Evolutionary conservation across 306 rosid genomes (phyloP), one percentile per base, ranked within the genome.

Genomic region (Styphnolobium japonicum): DNA sequence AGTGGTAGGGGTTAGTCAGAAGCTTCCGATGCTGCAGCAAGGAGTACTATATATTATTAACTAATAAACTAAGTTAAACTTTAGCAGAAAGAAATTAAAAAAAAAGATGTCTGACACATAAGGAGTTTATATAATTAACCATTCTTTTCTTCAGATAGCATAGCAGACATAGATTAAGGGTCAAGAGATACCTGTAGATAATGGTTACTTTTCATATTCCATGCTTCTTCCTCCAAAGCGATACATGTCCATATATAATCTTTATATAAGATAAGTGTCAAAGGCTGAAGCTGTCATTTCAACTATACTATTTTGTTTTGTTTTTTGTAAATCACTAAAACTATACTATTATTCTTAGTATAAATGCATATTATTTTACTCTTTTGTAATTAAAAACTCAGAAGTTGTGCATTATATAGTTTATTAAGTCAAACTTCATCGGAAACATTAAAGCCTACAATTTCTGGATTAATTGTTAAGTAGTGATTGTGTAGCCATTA

Each of bases 121-220:
- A 12, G 51, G 10, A 16, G 75, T 71, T 23, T 46, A 37, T 16
- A 23, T 39, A 43, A 80, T 40, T 16, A 61, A 43, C 10, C 76
- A 80, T 76, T 76, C 74, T 80, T 80, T 87, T 68, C 83, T 76
- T 85, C 81, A 46, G 36, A 45, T 36, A 68, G 72, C 36, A 71
- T 8, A 67, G 78, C 74, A 15, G 53, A 36, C 16, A 31, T 34
- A 10, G 56, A 61, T 60, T 62, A 66, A 29, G 45, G 55, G 67
- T 55, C 81, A 48, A 60, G 78, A 60, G 78, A 60, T 37, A 21
- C 75, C 75, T 46, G 21, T 6, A 21, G 19, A 23, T 21, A 25
- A 56, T 60, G 62, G 18, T 57, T n/a, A 40, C 78, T 71, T 71
- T 61, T 48, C 36, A 71, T 45, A 71, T 85, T 76, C 84, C 25